phyloP scores from a whole-genome alignment of 73 alveolate species.

The Symbiodinium natans region DNA sequence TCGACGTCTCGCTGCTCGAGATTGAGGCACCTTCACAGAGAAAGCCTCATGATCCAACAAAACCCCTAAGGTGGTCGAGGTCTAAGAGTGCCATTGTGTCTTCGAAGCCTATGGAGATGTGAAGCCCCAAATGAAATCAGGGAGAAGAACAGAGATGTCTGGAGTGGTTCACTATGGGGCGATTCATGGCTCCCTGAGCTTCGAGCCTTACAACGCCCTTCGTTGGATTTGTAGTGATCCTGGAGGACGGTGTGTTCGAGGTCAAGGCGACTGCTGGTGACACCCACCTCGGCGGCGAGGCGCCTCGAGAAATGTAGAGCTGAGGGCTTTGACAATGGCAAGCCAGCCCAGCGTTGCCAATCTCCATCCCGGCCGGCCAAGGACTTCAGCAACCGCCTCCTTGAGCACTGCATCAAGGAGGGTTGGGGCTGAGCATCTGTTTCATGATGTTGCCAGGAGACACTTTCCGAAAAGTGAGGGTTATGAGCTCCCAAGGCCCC shows the following conservation, averaged over 20 bases:
- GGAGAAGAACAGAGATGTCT: too few species aligned
- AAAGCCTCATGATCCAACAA: too few species aligned
- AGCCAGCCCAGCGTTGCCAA: too few species aligned
- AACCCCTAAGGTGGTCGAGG: too few species aligned
- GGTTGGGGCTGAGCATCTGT: too few species aligned
- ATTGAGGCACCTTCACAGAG: constrained; percentile 94
- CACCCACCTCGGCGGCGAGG: constrained; percentile 97
- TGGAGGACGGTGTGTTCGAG: constrained; percentile 98
- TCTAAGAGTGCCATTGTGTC: too few species aligned
- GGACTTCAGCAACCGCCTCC: constrained; percentile 97
- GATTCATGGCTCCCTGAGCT: too few species aligned
- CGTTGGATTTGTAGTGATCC: too few species aligned
- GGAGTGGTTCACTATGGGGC: too few species aligned
- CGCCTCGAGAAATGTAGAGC: not conserved
- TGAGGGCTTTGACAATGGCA: not conserved
- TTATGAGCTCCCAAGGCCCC: not conserved
- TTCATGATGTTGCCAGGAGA: not conserved
- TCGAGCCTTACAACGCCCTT: too few species aligned
- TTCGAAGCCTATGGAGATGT: too few species aligned
- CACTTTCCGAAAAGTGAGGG: not conserved
- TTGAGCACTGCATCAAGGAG: constrained; percentile 95
- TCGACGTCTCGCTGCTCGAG: constrained; percentile 99
- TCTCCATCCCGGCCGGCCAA: not conserved
- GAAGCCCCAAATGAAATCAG: too few species aligned
- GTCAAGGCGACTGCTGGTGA: constrained; percentile 99